A percentile compares a stretch with the other conserved stretches of the same genome.
phyloP scores from a whole-genome alignment of 805 yeast species.

The Grigorovia transvaalensis region DNA sequence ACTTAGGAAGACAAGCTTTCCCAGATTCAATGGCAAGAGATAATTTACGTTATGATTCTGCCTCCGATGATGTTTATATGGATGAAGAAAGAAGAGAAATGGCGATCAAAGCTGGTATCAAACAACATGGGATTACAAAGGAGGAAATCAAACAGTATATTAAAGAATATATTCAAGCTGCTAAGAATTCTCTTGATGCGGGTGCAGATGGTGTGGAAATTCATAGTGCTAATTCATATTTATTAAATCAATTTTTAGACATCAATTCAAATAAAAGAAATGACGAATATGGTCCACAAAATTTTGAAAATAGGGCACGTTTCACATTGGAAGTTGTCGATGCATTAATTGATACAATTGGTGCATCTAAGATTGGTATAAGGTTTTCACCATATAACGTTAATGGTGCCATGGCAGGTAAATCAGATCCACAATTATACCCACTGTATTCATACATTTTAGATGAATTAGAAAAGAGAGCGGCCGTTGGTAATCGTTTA shows the following conservation, averaged over 20 bases:
- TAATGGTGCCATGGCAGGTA: slow-evolving; percentile 33
- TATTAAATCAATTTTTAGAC: slow-evolving; percentile 46
- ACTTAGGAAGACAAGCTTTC: slow-evolving; percentile 34
- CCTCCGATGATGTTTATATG: slow-evolving; percentile 30
- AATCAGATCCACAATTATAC: slow-evolving; percentile 24
- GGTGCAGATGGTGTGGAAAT: slow-evolving; percentile 54
- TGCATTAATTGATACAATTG: slow-evolving; percentile 39
- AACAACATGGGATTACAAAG: slow-evolving; percentile 22
- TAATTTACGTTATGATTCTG: slow-evolving; percentile 31
- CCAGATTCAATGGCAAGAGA: slow-evolving; percentile 29
- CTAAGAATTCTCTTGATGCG: slow-evolving; percentile 28
- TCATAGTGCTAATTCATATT: slow-evolving; percentile 58
- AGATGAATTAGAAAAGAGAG: slow-evolving; percentile 32
- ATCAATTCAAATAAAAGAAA: slow-evolving; percentile 34
- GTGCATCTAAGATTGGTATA: slow-evolving; percentile 38
- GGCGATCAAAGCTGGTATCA: slow-evolving; percentile 27
- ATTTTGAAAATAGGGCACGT: slow-evolving; percentile 39
- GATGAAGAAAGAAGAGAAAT: slow-evolving; percentile 27
- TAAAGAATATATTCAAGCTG: slow-evolving; percentile 35
- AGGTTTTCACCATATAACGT: slow-evolving; percentile 37
- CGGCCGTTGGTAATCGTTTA: slow-evolving; percentile 27
- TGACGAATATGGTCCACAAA: slow-evolving; percentile 43
- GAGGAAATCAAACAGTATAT: slow-evolving; percentile 32
- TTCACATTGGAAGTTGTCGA: slow-evolving; percentile 41
- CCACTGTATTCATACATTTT: slow-evolving; percentile 34